These are phyloP conservation scores for Xerocomus amazonicus DNA, from an alignment of 1,284 basidiomycete species.

Conservation along the genomic window DNA sequence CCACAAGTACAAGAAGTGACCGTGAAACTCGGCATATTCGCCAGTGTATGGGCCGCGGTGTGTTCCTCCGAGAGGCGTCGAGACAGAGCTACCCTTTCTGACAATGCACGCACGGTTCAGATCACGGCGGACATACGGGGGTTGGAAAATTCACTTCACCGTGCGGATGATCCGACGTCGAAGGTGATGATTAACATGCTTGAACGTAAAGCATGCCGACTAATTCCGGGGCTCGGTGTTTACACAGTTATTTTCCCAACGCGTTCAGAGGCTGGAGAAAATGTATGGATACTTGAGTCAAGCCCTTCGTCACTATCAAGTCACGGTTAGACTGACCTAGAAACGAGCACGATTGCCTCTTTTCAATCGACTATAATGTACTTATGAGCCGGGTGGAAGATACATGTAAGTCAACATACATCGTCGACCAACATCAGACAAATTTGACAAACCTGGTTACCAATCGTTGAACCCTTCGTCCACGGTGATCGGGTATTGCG, in stretches of 20 bases:
- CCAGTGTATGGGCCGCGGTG: conserved; percentile 20
- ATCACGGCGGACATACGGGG: conserved; percentile 20
- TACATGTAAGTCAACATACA: too few relatives aligned
- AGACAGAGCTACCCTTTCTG: too few relatives aligned
- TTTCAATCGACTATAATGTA: too few relatives aligned
- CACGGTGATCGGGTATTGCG: too few relatives aligned
- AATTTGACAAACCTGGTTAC: too few relatives aligned
- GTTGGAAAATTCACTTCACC: conserved; percentile 9
- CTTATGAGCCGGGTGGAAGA: too few relatives aligned
- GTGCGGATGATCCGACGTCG: conserved; percentile 12
- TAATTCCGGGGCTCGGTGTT: not conserved
- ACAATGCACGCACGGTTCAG: not conserved
- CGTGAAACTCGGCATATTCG: conserved; percentile 16
- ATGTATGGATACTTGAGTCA: conserved; percentile 22
- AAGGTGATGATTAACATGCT: conserved; percentile 4
- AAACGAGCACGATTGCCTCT: not conserved
- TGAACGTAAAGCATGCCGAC: too few relatives aligned
- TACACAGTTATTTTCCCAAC: conserved; percentile 13
- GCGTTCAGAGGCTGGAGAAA: conserved; percentile 15
- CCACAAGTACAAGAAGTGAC: conserved; percentile 21
- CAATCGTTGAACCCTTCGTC: too few relatives aligned
- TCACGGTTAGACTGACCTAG: conserved; percentile 12
- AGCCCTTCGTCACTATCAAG: conserved; percentile 22
- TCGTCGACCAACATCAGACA: too few relatives aligned
- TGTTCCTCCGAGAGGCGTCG: not conserved